Conservation (phyloP, 1,284 basidiomycete species). For the Austroboletus niveus region DNA sequence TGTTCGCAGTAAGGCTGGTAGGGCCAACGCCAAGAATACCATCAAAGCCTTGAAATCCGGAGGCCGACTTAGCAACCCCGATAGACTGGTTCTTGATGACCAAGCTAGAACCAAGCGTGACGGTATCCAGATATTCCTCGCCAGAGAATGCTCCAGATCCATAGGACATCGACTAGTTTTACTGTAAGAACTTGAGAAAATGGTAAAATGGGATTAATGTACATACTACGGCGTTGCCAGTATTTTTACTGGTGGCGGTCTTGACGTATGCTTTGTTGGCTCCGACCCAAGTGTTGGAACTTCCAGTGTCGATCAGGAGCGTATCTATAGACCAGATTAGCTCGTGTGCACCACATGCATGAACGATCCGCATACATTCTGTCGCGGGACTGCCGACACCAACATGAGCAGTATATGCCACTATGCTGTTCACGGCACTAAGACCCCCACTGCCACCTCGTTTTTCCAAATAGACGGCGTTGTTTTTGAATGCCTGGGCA, state of each 20-base stretch:
- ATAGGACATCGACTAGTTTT: conserved; percentile 26
- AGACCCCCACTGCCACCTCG: too few relatives aligned
- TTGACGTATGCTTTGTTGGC: conserved; percentile 42
- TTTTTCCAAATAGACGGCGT: too few relatives aligned
- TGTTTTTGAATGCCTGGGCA: too few relatives aligned
- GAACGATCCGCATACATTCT: conserved; percentile 38
- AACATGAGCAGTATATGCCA: conserved; percentile 47
- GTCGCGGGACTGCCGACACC: conserved; percentile 61
- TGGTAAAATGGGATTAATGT: not conserved
- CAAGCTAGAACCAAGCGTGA: too few relatives aligned
- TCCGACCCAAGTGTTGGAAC: conserved; percentile 69
- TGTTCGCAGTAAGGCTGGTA: too few relatives aligned
- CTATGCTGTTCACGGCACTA: too few relatives aligned
- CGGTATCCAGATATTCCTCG: too few relatives aligned
- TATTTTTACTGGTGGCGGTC: conserved; percentile 48
- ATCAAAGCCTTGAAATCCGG: too few relatives aligned
- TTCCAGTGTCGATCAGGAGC: conserved; percentile 29
- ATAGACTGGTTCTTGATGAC: conserved; percentile 34
- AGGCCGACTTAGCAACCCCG: conserved; percentile 41
- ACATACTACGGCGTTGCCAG: conserved; percentile 44
- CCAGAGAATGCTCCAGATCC: conserved; percentile 31
- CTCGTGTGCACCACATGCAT: not conserved
- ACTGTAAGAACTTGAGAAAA: not conserved
- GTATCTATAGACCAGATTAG: conserved; percentile 13
- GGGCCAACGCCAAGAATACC: too few relatives aligned